Percentiles rank a stretch among this genome's conserved stretches.
phyloP scores from a whole-genome alignment of 345 rosid genomes.

The Lepidium sativum region DNA sequence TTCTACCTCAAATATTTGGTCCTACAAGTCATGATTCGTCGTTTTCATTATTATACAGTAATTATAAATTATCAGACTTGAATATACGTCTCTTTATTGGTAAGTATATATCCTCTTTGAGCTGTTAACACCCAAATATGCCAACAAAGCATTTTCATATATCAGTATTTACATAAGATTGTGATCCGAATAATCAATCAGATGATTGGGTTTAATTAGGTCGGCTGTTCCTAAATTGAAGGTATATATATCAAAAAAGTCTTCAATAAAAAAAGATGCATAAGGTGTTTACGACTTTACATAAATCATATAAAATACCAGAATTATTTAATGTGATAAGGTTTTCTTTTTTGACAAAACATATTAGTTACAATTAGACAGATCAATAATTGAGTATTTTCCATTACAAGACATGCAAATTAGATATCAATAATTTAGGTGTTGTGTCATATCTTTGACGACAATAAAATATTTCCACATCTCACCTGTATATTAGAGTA shows the following conservation, averaged over 20 bases:
- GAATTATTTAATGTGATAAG: neutral
- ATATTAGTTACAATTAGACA: neutral
- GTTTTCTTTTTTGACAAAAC: neutral
- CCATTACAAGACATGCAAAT: neutral
- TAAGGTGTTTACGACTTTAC: neutral
- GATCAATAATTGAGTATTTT: neutral
- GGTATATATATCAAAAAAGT: too few relatives aligned
- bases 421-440: neutral
- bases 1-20: neutral
- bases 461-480: neutral
- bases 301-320: neutral
- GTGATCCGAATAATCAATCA: neutral
- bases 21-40: neutral
- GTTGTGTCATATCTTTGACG: constrained; percentile 2
- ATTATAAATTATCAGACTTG: neutral
- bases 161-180: neutral
- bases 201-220: neutral
- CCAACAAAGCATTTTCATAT: too few relatives aligned
- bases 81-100: neutral
- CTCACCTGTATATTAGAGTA: neutral
- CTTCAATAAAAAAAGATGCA: too few relatives aligned
- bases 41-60: neutral
- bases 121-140: constrained; percentile 7
- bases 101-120: neutral
- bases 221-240: neutral